Evolutionary conservation across 208 protist genomes (phyloP).

Genomic region (Acanthamoeba triangularis): DNA sequence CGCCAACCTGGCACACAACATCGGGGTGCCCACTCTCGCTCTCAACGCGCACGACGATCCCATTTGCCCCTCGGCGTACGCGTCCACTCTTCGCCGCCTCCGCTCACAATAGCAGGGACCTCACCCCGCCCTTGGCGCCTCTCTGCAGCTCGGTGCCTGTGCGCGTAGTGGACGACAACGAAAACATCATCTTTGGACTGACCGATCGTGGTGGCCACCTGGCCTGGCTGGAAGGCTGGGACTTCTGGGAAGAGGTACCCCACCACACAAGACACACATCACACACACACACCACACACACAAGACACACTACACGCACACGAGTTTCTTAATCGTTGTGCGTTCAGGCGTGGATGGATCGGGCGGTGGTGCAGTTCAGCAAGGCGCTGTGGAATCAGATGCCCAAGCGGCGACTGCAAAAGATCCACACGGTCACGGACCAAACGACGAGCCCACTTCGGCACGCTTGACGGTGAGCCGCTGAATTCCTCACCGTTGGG

Average conservation of each 20-base stretch:
- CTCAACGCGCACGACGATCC: conserved; percentile 63
- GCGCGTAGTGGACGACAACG: conserved; percentile 11
- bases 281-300: too few relatives aligned
- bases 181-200: conserved; percentile 21
- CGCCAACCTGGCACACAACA: conserved; percentile 8
- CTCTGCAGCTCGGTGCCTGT: conserved; percentile 1
- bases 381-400: conserved; percentile 43
- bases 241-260: conserved; percentile 46
- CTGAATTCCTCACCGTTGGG: too few relatives aligned
- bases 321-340: not conserved
- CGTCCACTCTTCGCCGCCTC: not conserved
- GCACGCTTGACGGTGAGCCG: too few relatives aligned
- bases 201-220: conserved; percentile 34
- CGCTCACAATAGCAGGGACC: too few relatives aligned
- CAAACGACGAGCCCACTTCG: too few relatives aligned
- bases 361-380: conserved; percentile 57
- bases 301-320: not conserved
- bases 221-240: conserved; percentile 54
- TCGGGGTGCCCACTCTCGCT: conserved; percentile 25
- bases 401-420: not conserved
- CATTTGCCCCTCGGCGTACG: conserved; percentile 22
- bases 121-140: not conserved
- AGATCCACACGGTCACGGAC: not conserved
- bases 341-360: conserved; percentile 28
- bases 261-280: not conserved